Conservation (phyloP, 2,329 filamentous ascomycete genomes). For the Colletotrichum orchidophilum region DNA sequence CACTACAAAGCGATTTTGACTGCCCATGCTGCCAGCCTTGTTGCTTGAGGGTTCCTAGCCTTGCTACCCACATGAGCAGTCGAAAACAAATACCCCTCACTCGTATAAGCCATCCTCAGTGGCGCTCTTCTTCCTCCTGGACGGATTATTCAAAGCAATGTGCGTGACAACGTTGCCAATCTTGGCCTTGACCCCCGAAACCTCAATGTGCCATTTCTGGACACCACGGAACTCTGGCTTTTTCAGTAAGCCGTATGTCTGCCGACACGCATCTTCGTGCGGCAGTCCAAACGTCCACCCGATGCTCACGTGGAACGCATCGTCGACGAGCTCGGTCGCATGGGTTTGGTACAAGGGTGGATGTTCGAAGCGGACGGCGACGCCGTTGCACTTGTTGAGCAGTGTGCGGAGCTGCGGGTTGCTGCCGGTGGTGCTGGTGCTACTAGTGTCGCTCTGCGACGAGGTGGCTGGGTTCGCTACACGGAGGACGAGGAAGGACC, state of each 20-base stretch:
- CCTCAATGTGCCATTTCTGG: conserved; percentile 56
- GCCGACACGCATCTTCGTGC: conserved; percentile 49
- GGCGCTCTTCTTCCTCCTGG: background rate
- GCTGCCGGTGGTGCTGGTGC: conserved; percentile 42
- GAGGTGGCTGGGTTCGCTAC: conserved; percentile 48
- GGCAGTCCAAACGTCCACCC: conserved; percentile 79
- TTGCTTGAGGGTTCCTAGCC: too few species aligned
- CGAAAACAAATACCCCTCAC: background rate
- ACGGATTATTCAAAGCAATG: conserved; percentile 47
- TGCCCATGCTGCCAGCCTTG: too few species aligned
- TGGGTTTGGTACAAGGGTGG: conserved; percentile 71
- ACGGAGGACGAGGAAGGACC: conserved; percentile 86
- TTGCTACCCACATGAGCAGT: background rate
- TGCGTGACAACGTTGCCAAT: conserved; percentile 75
- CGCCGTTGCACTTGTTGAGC: conserved; percentile 72
- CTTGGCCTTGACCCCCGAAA: conserved; percentile 75
- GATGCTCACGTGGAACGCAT: conserved; percentile 87
- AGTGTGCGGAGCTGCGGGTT: conserved; percentile 69
- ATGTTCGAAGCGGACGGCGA: conserved; percentile 69
- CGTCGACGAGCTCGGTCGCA: conserved; percentile 37
- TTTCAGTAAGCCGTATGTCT: conserved; percentile 46
- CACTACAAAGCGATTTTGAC: too few species aligned
- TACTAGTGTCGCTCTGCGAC: conserved; percentile 5
- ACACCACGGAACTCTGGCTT: conserved; percentile 41
- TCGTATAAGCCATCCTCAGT: background rate